Evolutionary conservation across 164 flowering plant genomes (phyloP).

Genomic region (Kalanchoe fedtschenkoi): DNA sequence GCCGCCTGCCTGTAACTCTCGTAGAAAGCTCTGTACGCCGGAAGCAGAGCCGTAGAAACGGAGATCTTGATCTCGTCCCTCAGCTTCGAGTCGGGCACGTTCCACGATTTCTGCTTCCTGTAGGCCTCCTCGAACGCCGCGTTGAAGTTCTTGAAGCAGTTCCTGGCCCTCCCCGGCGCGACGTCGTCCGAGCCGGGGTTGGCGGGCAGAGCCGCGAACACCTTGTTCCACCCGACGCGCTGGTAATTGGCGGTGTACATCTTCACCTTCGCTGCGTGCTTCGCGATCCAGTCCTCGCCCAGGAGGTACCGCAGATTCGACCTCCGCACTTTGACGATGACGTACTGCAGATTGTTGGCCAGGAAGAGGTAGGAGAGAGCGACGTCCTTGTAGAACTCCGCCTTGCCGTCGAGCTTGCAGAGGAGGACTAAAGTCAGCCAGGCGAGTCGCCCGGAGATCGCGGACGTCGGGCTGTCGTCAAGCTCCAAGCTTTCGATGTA

Average conservation of each 20-base stretch:
- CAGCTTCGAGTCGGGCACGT: slow-evolving; percentile 39
- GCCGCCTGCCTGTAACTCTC: slow-evolving; percentile 15
- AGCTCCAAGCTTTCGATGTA: slow-evolving; percentile 15
- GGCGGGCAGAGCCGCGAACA: slow-evolving; percentile 32
- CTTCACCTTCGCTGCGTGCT: slow-evolving; percentile 30
- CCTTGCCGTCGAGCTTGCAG: slow-evolving; percentile 55
- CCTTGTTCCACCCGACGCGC: slow-evolving; percentile 47
- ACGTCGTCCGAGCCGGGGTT: slow-evolving; percentile 21
- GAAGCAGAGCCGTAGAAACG: slow-evolving; percentile 21
- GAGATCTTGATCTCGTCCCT: slow-evolving; percentile 42
- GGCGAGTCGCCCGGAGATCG: slow-evolving; percentile 28
- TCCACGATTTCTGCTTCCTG: slow-evolving; percentile 38
- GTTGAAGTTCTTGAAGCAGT: slow-evolving; percentile 26
- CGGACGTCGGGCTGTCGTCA: slow-evolving; percentile 13
- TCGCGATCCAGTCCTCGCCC: slow-evolving; percentile 49
- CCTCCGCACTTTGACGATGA: slow-evolving; percentile 31
- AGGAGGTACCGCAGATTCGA: slow-evolving; percentile 32
- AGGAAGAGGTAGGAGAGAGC: slow-evolving; percentile 48
- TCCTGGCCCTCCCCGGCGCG: slow-evolving; percentile 16
- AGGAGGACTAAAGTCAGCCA: slow-evolving; percentile 55
- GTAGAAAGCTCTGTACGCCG: slow-evolving; percentile 38
- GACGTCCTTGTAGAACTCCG: slow-evolving; percentile 43
- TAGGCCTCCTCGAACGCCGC: slow-evolving; percentile 36
- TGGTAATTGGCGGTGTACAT: slow-evolving; percentile 44
- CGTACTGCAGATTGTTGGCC: slow-evolving; percentile 58